Evolutionary conservation across 106 monocot genomes (phyloP), one percentile per base, ranked within the genome.

Genomic region (Dendrobium officinale): DNA sequence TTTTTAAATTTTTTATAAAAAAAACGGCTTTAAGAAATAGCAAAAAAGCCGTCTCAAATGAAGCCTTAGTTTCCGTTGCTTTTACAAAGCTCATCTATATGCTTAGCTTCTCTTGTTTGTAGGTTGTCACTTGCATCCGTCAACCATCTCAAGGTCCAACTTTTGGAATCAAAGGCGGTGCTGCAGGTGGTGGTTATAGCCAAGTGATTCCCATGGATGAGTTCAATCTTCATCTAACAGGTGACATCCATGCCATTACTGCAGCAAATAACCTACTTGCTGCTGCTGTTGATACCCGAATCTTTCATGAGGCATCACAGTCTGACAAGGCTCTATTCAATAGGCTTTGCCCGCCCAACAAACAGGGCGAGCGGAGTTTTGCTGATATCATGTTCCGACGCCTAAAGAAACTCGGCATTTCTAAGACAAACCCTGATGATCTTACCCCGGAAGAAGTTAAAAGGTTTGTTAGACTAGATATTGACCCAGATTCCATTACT

Each of bases 201-300:
- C 99, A 99, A 81, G 99, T 99, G 33, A 99, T 99, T n/a, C 99
- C 99, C 1, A 99, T 99, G 95, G 99, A 99, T 81, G 99, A 99
- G 82, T 95, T 99, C 85, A 95, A 99, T 82, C 95, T 99, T 83
- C 99, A 95, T 72, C 80, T 99, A 11, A 99, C 99, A 19, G 99
- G 99, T 67, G 99, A 99, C 64, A 95, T 95, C 72, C 99, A 99
- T 75, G 99, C 99, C 78, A 99, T 99, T 51, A 99, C 99, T 9
- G 99, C 99, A 24, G 90, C 99, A 73, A 95, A 95, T 81, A 99
- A 95, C 79, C 95, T 99, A 80, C 99, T 99, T 42, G 99, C 99
- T 55, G 99, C 99, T 7, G 95, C 95, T 44, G 93, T 99, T 18
- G 99, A 95, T 67, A 89, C 95, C 70, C 75, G 95, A 51, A 91